Base-by-base conservation (phyloP, 257 asterid species). In the Eucommia ulmoides region DNA sequence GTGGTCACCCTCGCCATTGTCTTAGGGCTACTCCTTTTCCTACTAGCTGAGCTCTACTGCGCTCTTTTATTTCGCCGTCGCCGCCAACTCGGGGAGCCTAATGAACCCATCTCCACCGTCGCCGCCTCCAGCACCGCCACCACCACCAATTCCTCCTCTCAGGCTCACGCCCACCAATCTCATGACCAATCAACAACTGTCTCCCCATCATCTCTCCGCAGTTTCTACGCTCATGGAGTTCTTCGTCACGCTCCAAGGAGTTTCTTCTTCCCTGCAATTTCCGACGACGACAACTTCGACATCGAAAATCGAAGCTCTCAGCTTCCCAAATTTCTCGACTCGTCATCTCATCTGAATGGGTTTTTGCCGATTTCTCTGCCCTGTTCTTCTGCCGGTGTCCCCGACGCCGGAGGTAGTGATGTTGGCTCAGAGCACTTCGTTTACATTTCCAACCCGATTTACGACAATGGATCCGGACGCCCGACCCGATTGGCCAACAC, bases 401-500 rank as follows among this genome's bases (percentile, higher is more conserved):
- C n/a, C n/a, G n/a, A n/a, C n/a, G n/a, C n/a, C n/a, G n/a, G n/a
- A n/a, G n/a, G n/a, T n/a, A n/a, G n/a, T n/a, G n/a, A n/a, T 1
- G 44, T 62, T 4, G 48, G 57, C 2, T 66, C 71, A 12, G 59
- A 49, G 18, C 68, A 63, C 8, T 47, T 72, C 49, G 41, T 78
- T 0, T 77, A 72, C 71, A 78, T 81, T 8, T 72, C 78, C 55
- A 81, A 81, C 52, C 92, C 92, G 3, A 70, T 78, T 17, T 81
- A 74, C 33, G 72, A 74, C 53, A 41, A 23, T 22, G 72, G 53
- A 15, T 50, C 53, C 26, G 46, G 1, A 19, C 44, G 29, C 14
- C 2, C 45, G 2, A 50, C 33, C 8, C 52, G 17, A n/a, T n/a
- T n/a, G 45, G 38, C 22, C 23, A 75, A 63, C 20, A 80, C 92